These are phyloP conservation scores for Penicillium sp. DNA, from an alignment of 2,329 filamentous ascomycete species.

Conservation along the genomic window DNA sequence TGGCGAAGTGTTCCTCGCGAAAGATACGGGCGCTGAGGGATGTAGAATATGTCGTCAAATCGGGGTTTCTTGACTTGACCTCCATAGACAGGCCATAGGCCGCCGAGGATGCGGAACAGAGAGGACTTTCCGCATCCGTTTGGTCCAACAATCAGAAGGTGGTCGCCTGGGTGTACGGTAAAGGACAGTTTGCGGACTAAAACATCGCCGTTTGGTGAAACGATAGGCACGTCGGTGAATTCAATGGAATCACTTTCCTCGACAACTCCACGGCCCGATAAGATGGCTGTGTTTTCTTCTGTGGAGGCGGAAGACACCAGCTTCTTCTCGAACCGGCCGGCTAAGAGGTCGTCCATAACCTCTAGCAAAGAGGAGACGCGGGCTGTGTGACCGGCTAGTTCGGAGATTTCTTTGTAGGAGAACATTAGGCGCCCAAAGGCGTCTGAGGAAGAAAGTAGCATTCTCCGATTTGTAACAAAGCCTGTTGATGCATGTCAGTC, in stretches of 20 bases:
- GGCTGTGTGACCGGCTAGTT: constrained; percentile 89
- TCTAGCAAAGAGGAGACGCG: constrained; percentile 81
- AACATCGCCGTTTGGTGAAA: constrained; percentile 92
- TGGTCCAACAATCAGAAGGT: constrained; percentile 87
- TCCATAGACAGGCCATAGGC: constrained; percentile 94
- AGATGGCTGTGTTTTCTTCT: constrained; percentile 70
- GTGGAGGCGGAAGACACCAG: constrained; percentile 80
- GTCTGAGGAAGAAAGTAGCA: constrained; percentile 87
- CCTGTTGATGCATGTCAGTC: too few relatives aligned
- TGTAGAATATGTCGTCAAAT: constrained; percentile 93
- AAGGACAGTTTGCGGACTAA: constrained; percentile 80
- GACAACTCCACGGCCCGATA: constrained; percentile 71
- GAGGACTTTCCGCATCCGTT: constrained; percentile 97
- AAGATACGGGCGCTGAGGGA: constrained; percentile 89
- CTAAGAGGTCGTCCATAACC: constrained; percentile 86
- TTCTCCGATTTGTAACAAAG: constrained; percentile 87
- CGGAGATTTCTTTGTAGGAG: constrained; percentile 93
- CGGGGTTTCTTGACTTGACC: constrained; percentile 85
- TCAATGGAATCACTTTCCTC: constrained; percentile 75
- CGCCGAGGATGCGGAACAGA: constrained; percentile 89
- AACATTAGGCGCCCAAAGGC: constrained; percentile 96
- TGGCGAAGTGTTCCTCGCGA: constrained; percentile 85
- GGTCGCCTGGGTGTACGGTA: constrained; percentile 73
- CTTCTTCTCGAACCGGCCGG: constrained; percentile 90
- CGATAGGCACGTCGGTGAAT: constrained; percentile 84